These are phyloP conservation scores for Pythium utonaiense DNA, from an alignment of 352 stramenopile genomes.

Conservation along the genomic window DNA sequence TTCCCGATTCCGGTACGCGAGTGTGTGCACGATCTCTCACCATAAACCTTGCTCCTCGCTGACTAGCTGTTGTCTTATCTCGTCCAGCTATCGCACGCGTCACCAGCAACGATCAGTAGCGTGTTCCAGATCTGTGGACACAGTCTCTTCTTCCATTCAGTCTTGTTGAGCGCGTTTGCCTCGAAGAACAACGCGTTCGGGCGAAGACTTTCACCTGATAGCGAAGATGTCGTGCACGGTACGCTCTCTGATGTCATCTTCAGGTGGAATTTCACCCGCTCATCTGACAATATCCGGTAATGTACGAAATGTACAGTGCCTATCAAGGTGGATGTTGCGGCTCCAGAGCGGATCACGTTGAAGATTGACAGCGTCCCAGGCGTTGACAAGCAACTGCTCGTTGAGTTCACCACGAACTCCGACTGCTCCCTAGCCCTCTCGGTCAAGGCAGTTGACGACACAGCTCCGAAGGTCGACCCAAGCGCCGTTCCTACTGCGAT, in stretches of 20 bases:
- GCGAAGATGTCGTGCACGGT: conserved; percentile 66
- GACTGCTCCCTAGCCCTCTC: conserved; percentile 66
- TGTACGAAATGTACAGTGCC: conserved; percentile 28
- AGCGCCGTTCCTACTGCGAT: conserved; percentile 28
- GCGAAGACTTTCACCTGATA: conserved; percentile 52
- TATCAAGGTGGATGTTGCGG: conserved; percentile 81
- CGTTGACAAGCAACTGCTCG: conserved; percentile 52
- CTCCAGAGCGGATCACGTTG: conserved; percentile 73
- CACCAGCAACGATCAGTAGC: conserved; percentile 48
- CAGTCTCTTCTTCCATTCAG: conserved; percentile 85
- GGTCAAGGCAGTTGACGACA: conserved; percentile 53
- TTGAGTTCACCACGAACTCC: conserved; percentile 61
- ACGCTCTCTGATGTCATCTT: not conserved
- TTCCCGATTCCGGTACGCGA: conserved; percentile 73
- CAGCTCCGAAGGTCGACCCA: conserved; percentile 20
- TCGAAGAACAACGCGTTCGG: conserved; percentile 73
- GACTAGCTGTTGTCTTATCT: conserved; percentile 1
- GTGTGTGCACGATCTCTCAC: not conserved
- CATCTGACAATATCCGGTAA: no score
- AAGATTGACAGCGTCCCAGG: conserved; percentile 63
- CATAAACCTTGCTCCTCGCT: no score
- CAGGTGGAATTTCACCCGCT: no score
- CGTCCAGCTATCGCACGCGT: conserved; percentile 54
- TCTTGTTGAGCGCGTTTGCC: conserved; percentile 72
- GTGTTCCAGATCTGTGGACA: conserved; percentile 80